Evolutionary conservation across 768 basidiomycete genomes (phyloP), one percentile per base, ranked within the genome.

Genomic region (Psilocybe tampanensis): DNA sequence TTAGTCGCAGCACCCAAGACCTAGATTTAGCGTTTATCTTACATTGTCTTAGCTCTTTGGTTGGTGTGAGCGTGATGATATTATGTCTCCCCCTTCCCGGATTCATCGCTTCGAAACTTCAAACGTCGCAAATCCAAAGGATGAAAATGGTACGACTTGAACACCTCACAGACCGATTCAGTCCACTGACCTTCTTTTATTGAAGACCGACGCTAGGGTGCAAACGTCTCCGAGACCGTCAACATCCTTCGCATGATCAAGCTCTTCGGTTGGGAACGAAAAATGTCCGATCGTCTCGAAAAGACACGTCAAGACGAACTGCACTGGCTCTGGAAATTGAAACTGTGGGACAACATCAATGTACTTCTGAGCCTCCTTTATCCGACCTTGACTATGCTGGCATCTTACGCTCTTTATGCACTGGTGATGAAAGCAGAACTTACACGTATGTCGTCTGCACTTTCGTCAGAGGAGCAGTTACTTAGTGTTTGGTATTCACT

Each of bases 261-360:
- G 69, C 72, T 90, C 41, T 89, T 91, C 62, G 89, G 79, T 8
- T 82, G 89, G 80, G 80, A 86, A 76, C 77, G 79, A 55, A 78
- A 81, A 45, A 80, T 88, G 64, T 73, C 80, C 21, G 67, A 77
- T 12, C 76, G 76, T 48, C 74, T 93, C 44, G 70, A 76, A 19
- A 77, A 78, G 26, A 83, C 83, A 62, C 80, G 90, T 56, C 80
- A 86, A 43, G 79, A 79, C 3, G 90, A 92, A 67, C 70, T 92
- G 15, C 55, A 62, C 3, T 79, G 77, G 68, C 72, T 86, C 41
- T 80, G 78, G 75, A 81, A 79, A 63, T 70, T 77, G 42, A 80
- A 84, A 64, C 62, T 87, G 24, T 70, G 84, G 17, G 73, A 17
- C n/a, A 74, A n/a, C 17, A 26, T 64, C 33, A 2, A 42, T 24